Percentiles rank a stretch among this genome's conserved stretches.
Conservation (phyloP, 2,329 filamentous ascomycete genomes). For the Exserohilum rostratum region DNA sequence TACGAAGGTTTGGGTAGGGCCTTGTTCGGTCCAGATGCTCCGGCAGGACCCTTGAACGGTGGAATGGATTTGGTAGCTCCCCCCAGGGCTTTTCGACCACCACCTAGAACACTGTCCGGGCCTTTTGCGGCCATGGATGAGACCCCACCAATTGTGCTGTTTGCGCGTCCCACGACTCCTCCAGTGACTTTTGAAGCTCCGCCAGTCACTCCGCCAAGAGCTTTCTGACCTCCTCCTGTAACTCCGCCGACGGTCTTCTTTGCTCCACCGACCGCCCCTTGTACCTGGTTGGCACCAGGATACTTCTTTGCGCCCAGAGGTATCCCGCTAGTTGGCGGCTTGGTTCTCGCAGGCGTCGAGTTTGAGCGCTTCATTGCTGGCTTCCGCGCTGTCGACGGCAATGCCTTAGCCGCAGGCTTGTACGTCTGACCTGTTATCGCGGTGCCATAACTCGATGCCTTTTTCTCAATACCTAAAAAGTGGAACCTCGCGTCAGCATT, state of each 20-base stretch:
- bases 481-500: background rate
- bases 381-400: constrained; percentile 40
- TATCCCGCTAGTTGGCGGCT: constrained; percentile 20
- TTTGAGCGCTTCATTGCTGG: constrained; percentile 41
- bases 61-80: constrained; percentile 12
- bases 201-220: constrained; percentile 20
- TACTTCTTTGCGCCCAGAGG: constrained; percentile 41
- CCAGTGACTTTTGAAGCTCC: constrained; percentile 15
- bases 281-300: constrained; percentile 26
- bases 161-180: constrained; percentile 14
- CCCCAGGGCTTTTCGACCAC: constrained; percentile 18
- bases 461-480: constrained; percentile 38
- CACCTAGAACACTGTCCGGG: constrained; percentile 8
- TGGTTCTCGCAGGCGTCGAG: constrained; percentile 37
- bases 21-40: constrained; percentile 11
- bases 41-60: constrained; percentile 12
- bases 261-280: constrained; percentile 14
- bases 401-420: constrained; percentile 33
- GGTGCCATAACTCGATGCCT: constrained; percentile 36
- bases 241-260: constrained; percentile 31
- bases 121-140: constrained; percentile 13
- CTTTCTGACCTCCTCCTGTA: too few relatives aligned
- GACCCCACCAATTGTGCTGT: constrained; percentile 18
- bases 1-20: constrained; percentile 17
- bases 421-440: constrained; percentile 40